phyloP scores from a whole-genome alignment of 176 grass and related monocot species.

The Musa schizocarpa region DNA sequence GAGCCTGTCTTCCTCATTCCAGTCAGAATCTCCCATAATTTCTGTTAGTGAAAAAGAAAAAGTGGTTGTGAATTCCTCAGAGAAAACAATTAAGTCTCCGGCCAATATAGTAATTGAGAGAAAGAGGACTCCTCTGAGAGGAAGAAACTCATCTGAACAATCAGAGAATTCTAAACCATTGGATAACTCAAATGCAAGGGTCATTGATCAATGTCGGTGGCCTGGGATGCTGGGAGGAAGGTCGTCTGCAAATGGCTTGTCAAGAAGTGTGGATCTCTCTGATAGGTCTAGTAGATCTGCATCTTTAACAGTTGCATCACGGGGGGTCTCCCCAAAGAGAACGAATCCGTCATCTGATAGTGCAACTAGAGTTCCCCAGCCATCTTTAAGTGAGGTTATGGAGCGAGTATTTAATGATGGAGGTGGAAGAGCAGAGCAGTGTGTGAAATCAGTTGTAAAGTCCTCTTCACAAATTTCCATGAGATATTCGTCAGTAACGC shows the following conservation, averaged over 20 bases:
- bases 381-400: slow-evolving; percentile 28
- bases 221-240: slow-evolving; percentile 74
- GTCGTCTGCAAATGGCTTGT: slow-evolving; percentile 27
- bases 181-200: slow-evolving; percentile 40
- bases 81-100: slow-evolving; percentile 27
- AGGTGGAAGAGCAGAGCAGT: slow-evolving; percentile 41
- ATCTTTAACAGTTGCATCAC: slow-evolving; percentile 15
- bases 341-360: slow-evolving; percentile 19
- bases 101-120: slow-evolving; percentile 32
- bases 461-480: slow-evolving; percentile 31
- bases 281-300: slow-evolving; percentile 32
- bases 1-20: slow-evolving; percentile 61
- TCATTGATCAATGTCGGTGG: slow-evolving; percentile 90
- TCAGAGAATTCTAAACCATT: slow-evolving; percentile 34
- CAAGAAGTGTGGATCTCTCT: slow-evolving; percentile 31
- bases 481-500: neutral
- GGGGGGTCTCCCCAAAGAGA: slow-evolving; percentile 35
- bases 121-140: slow-evolving; percentile 68
- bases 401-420: slow-evolving; percentile 39
- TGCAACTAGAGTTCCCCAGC: slow-evolving; percentile 27
- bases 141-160: slow-evolving; percentile 49
- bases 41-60: slow-evolving; percentile 34
- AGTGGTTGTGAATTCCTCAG: slow-evolving; percentile 15
- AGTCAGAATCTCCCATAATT: slow-evolving; percentile 37
- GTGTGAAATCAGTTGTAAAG: slow-evolving; percentile 32